Evolutionary conservation across 768 basidiomycete species (phyloP).

Genomic region (Panaeolus cyanescens): DNA sequence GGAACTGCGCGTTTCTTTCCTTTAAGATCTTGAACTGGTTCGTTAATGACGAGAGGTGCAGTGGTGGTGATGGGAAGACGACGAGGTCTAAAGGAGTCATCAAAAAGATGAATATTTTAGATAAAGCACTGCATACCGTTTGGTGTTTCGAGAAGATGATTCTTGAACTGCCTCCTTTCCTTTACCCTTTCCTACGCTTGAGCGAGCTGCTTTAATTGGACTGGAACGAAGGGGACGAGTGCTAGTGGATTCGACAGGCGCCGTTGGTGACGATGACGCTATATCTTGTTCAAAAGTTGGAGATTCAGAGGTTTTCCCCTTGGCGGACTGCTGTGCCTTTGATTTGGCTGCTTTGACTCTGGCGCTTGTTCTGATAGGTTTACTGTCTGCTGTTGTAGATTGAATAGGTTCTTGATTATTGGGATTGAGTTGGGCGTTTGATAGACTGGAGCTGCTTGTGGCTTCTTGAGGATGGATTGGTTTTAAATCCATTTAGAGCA

Average conservation of each 20-base stretch:
- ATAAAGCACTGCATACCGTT: slow-evolving; percentile 56
- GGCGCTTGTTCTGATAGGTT: slow-evolving; percentile 71
- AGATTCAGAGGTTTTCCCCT: slow-evolving; percentile 54
- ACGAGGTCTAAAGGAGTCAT: slow-evolving; percentile 52
- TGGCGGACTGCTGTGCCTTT: slow-evolving; percentile 62
- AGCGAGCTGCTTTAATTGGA: slow-evolving; percentile 9
- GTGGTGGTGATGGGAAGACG: slow-evolving; percentile 48
- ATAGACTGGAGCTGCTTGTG: slow-evolving; percentile 66
- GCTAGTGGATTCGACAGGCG: slow-evolving; percentile 50
- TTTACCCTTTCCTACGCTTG: slow-evolving; percentile 58
- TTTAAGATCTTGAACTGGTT: slow-evolving; percentile 73
- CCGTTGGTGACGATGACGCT: slow-evolving; percentile 33
- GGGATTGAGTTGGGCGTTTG: slow-evolving; percentile 42
- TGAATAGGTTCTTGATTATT: slow-evolving; percentile 41
- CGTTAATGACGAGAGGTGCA: slow-evolving; percentile 67
- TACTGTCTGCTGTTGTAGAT: slow-evolving; percentile 48
- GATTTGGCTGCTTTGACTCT: slow-evolving; percentile 76
- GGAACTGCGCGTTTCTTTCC: slow-evolving; percentile 92
- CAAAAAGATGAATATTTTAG: slow-evolving; percentile 19
- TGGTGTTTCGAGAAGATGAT: slow-evolving; percentile 46
- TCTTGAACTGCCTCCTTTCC: slow-evolving; percentile 61
- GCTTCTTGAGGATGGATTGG: slow-evolving; percentile 70
- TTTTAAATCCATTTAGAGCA: slow-evolving; percentile 92
- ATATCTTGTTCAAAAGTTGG: slow-evolving; percentile 33
- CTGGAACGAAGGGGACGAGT: slow-evolving; percentile 39